Evolutionary conservation across 1,284 basidiomycete species (phyloP).

Genomic region (Athelia psychrophila): DNA sequence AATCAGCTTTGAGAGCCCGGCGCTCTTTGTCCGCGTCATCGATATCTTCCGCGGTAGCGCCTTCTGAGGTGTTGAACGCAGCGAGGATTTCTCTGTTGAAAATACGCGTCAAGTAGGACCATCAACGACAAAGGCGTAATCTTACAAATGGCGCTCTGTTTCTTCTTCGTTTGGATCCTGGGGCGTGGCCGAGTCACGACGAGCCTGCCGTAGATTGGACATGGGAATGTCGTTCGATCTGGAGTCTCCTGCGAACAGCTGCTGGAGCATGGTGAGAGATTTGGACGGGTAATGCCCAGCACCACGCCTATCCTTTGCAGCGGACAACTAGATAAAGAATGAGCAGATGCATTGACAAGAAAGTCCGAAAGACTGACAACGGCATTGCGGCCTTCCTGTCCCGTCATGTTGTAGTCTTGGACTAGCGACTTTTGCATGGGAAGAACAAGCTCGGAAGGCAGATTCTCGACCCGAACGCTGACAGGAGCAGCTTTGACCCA

Average conservation of each 20-base stretch:
- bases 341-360: slow-evolving; percentile 1
- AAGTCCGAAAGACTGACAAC: slow-evolving; percentile 20
- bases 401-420: slow-evolving; percentile 51
- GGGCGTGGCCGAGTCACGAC: slow-evolving; percentile 38
- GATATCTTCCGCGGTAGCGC: slow-evolving; percentile 44
- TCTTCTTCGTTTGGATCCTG: slow-evolving; percentile 55
- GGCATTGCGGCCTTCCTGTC: slow-evolving; percentile 25
- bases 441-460: slow-evolving; percentile 71
- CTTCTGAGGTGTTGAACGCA: slow-evolving; percentile 53
- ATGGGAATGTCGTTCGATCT: slow-evolving; percentile 61
- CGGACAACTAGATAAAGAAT: background rate
- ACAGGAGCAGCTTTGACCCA: slow-evolving; percentile 77
- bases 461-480: slow-evolving; percentile 65
- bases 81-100: slow-evolving; percentile 61
- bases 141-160: slow-evolving; percentile 71
- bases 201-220: slow-evolving; percentile 45
- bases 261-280: slow-evolving; percentile 60
- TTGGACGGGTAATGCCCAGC: slow-evolving; percentile 49
- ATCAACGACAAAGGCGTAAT: slow-evolving; percentile 6
- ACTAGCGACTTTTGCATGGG: slow-evolving; percentile 77
- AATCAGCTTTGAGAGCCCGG: slow-evolving; percentile 81
- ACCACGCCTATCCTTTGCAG: slow-evolving; percentile 13
- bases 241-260: slow-evolving; percentile 64
- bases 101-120: background rate
- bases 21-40: slow-evolving; percentile 70